A percentile compares a stretch with the other conserved stretches of the same genome.
Evolutionary conservation across 306 rosid species (phyloP).

Genomic region (Acmispon strigosus): DNA sequence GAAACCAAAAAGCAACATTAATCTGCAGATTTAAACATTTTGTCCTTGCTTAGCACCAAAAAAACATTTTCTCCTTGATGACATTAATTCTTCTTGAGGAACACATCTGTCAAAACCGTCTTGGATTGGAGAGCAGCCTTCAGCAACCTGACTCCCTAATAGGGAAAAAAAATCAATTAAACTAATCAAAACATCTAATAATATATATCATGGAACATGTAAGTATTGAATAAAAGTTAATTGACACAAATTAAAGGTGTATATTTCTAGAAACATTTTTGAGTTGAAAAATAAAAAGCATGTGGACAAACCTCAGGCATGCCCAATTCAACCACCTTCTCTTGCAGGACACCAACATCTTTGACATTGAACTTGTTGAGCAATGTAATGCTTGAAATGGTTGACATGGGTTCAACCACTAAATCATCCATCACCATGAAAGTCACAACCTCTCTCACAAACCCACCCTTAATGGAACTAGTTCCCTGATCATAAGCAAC

Average conservation of each 20-base stretch:
- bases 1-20: too few species aligned
- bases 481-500: neutral
- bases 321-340: conserved; percentile 21
- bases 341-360: conserved; percentile 15
- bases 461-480: neutral
- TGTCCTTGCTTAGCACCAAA: too few species aligned
- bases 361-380: conserved; percentile 19
- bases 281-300: too few species aligned
- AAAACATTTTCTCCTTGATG: too few species aligned
- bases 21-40: too few species aligned
- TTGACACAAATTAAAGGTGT: too few species aligned
- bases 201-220: too few species aligned
- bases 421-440: conserved; percentile 40
- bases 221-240: too few species aligned
- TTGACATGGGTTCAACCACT: conserved; percentile 19
- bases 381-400: conserved; percentile 10
- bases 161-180: neutral
- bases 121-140: neutral
- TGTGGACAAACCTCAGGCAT: conserved; percentile 22
- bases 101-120: neutral
- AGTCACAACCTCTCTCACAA: conserved; percentile 27
- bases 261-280: too few species aligned
- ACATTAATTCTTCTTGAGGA: conserved; percentile 8
- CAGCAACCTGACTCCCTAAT: neutral
- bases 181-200: neutral